Evolutionary conservation across 352 stramenopile genomes (phyloP).

Genomic region (Phytophthora foliorum): DNA sequence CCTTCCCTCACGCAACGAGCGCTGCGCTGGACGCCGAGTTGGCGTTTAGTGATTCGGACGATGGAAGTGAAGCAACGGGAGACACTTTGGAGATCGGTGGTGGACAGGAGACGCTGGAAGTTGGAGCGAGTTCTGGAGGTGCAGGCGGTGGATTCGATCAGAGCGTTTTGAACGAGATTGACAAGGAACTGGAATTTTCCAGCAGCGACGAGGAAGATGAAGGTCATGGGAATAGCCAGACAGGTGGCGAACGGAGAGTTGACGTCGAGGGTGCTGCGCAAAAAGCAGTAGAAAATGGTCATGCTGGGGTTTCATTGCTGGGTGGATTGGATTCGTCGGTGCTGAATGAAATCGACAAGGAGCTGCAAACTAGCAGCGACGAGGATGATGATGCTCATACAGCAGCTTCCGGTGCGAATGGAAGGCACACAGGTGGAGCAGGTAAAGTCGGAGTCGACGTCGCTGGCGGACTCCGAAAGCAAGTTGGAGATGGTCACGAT

Average conservation of each 20-base stretch:
- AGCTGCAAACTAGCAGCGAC: slow-evolving; percentile 26
- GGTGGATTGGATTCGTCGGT: slow-evolving; percentile 7
- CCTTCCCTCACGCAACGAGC: slow-evolving; percentile 32
- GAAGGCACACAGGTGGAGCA: neutral
- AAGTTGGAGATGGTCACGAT: neutral
- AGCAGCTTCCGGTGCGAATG: neutral
- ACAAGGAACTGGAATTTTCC: slow-evolving; percentile 33
- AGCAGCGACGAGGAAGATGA: slow-evolving; percentile 35
- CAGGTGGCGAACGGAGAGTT: neutral
- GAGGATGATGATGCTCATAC: slow-evolving; percentile 1
- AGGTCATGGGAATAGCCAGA: neutral
- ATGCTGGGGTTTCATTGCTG: neutral
- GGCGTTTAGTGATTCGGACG: slow-evolving; percentile 43
- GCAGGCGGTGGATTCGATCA: slow-evolving; percentile 9
- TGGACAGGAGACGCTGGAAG: neutral
- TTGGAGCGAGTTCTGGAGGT: neutral
- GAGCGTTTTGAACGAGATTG: slow-evolving; percentile 21
- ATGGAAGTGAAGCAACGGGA: slow-evolving; percentile 9
- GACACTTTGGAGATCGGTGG: neutral
- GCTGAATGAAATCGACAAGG: slow-evolving; percentile 36
- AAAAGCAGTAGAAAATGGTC: neutral
- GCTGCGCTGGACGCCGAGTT: slow-evolving; percentile 50
- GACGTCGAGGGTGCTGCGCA: neutral
- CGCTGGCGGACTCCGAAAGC: neutral
- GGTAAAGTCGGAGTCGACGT: neutral